Evolutionary conservation across 2,329 filamentous ascomycete species (phyloP).

Genomic region (Blastomyces gilchristii): DNA sequence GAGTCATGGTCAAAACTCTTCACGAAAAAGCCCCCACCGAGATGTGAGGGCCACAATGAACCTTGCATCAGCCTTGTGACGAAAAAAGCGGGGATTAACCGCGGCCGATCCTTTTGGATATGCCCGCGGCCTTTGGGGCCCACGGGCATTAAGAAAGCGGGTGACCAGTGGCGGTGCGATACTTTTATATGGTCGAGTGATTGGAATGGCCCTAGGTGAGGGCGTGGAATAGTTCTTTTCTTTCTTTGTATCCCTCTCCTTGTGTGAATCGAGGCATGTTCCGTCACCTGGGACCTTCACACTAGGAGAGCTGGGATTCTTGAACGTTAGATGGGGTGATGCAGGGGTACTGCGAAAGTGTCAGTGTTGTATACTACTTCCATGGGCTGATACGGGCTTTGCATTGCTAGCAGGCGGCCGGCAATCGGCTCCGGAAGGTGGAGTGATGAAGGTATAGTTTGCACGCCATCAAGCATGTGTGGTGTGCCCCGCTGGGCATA

Average conservation of each 20-base stretch:
- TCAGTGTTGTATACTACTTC: neutral
- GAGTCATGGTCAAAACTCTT: slow-evolving; percentile 82
- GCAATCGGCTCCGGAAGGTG: neutral
- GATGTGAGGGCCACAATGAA: slow-evolving; percentile 74
- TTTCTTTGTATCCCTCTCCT: neutral
- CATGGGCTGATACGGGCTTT: neutral
- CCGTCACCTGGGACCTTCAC: neutral
- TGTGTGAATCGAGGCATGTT: neutral
- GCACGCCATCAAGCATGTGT: neutral
- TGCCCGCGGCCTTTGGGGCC: slow-evolving; percentile 71
- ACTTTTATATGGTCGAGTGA: slow-evolving; percentile 68
- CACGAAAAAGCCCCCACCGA: slow-evolving; percentile 60
- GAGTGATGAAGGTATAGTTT: neutral
- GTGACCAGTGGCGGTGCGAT: slow-evolving; percentile 74
- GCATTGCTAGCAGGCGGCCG: neutral
- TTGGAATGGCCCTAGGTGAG: slow-evolving; percentile 37
- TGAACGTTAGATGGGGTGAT: neutral
- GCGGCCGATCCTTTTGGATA: slow-evolving; percentile 56
- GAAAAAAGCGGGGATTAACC: slow-evolving; percentile 82
- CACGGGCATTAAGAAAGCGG: slow-evolving; percentile 71
- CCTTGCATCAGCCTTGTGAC: slow-evolving; percentile 74
- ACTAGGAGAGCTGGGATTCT: neutral
- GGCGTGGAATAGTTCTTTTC: neutral
- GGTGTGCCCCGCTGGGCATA: neutral
- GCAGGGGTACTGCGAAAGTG: neutral